Conservation (phyloP, 2,329 filamentous ascomycete species). For the Penicillium sp. region DNA sequence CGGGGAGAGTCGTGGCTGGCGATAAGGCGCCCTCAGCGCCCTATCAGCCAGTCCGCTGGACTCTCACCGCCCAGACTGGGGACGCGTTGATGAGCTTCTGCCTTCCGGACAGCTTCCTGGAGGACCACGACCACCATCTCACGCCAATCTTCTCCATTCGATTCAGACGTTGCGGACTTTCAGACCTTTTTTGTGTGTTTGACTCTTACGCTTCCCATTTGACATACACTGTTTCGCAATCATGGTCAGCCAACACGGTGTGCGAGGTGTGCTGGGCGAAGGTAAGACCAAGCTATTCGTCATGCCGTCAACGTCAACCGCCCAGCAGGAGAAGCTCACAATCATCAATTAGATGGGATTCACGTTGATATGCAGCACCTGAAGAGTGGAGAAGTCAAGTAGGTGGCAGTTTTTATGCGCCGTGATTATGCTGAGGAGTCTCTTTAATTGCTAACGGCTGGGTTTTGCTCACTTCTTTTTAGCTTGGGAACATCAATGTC, state of each 20-base stretch:
- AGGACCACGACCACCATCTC: conserved; percentile 11
- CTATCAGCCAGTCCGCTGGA: conserved; percentile 10
- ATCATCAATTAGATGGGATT: conserved; percentile 71
- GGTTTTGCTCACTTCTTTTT: conserved; percentile 23
- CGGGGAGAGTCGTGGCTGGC: conserved; percentile 7
- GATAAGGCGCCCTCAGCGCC: conserved; percentile 9
- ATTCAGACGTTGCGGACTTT: conserved; percentile 5
- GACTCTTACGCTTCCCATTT: background rate
- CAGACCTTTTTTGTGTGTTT: background rate
- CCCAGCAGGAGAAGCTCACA: conserved; percentile 12
- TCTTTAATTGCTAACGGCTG: conserved; percentile 15
- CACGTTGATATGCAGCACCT: conserved; percentile 98
- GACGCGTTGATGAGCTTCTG: conserved; percentile 28
- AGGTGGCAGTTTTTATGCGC: conserved; percentile 37
- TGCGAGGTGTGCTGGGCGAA: conserved; percentile 42
- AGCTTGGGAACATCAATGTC: conserved; percentile 97
- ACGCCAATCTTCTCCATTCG: conserved; percentile 3
- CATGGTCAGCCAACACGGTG: conserved; percentile 38
- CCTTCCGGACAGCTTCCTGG: conserved; percentile 17
- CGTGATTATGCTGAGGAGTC: no score
- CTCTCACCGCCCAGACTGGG: conserved; percentile 20
- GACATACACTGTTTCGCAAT: conserved; percentile 11
- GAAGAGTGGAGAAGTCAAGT: conserved; percentile 99
- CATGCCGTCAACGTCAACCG: conserved; percentile 7
- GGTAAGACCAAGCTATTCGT: conserved; percentile 27